Conservation (phyloP, 2,329 filamentous ascomycete genomes). For the Uncinocarpus reesii region DNA sequence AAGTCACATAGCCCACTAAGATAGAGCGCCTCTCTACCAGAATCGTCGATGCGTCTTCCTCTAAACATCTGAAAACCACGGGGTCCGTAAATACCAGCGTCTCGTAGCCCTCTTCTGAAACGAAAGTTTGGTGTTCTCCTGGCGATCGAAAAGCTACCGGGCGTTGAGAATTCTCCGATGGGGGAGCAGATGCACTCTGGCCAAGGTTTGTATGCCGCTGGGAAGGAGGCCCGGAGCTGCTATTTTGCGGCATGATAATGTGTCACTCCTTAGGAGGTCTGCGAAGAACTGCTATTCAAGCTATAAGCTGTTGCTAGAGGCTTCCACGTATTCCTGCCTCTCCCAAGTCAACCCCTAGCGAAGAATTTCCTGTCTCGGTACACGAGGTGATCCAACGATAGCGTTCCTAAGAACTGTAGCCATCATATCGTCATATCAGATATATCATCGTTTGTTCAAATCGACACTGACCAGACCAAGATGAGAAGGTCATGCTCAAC, state of each 20-base stretch:
- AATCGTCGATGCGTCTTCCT: conserved; percentile 67
- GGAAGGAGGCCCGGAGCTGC: not conserved
- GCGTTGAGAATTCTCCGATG: not conserved
- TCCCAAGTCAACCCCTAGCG: not conserved
- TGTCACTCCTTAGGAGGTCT: not conserved
- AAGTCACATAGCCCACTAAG: conserved; percentile 79
- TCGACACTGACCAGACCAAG: not conserved
- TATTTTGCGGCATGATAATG: conserved; percentile 1
- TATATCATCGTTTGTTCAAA: not conserved
- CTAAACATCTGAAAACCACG: conserved; percentile 62
- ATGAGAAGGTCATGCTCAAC: not conserved
- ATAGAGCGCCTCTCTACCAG: conserved; percentile 61
- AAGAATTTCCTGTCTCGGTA: not conserved
- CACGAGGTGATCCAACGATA: not conserved
- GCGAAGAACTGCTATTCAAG: not conserved
- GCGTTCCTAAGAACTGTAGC: not conserved
- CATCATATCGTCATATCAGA: conserved; percentile 3
- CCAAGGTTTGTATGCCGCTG: conserved; percentile 3
- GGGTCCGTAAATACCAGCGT: conserved; percentile 56
- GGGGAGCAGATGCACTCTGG: not conserved
- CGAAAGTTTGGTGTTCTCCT: not conserved
- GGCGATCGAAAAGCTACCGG: not conserved
- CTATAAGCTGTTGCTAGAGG: not conserved
- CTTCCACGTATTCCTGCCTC: not conserved
- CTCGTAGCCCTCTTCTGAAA: conserved; percentile 25